These are phyloP conservation scores for Ammopiptanthus mongolicus DNA, from an alignment of 306 rosid species.

Conservation along the genomic window DNA sequence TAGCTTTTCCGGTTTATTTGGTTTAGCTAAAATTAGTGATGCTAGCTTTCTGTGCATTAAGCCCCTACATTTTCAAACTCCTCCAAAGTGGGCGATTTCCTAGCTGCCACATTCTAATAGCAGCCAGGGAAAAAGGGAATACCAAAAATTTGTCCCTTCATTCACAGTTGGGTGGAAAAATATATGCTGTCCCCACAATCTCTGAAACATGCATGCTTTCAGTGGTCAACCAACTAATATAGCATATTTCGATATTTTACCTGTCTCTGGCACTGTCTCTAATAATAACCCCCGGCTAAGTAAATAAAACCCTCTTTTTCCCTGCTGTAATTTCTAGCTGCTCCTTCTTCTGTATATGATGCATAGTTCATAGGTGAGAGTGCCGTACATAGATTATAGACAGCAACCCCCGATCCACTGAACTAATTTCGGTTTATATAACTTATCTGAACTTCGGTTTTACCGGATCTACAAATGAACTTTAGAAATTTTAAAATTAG, in stretches of 20 bases:
- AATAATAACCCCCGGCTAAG: background rate
- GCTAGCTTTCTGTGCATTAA: background rate
- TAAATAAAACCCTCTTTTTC: background rate
- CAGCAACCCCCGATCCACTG: background rate
- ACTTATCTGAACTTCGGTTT: background rate
- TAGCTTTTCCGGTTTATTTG: conserved; percentile 5
- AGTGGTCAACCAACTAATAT: background rate
- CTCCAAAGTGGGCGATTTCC: background rate
- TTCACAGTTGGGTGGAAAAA: background rate
- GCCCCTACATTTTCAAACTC: no score
- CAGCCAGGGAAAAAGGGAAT: background rate
- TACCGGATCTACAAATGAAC: background rate
- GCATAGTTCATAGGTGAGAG: background rate
- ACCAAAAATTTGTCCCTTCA: background rate
- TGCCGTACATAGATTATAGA: background rate
- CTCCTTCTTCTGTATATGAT: no score
- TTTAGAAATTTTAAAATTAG: background rate
- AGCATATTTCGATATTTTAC: background rate
- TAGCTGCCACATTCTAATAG: conserved; percentile 10
- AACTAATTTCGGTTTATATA: background rate
- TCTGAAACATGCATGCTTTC: background rate
- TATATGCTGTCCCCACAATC: background rate
- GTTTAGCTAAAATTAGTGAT: conserved; percentile 18
- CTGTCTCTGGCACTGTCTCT: background rate
- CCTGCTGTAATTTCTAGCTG: background rate